phyloP scores from a whole-genome alignment of 805 yeast species.

The Candida awuae region DNA sequence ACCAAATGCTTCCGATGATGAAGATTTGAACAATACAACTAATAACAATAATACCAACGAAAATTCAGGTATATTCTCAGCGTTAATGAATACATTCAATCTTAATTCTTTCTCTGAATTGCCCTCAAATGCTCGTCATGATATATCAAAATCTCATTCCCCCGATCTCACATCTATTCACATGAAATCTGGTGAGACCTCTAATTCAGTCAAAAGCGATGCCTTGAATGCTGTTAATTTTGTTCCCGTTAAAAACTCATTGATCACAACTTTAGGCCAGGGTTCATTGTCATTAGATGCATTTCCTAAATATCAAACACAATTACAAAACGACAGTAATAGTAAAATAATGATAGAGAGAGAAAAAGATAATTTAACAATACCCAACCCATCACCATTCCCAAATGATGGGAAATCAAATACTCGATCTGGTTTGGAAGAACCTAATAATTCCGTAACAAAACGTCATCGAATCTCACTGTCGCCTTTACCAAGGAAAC shows the following conservation, averaged over 20 bases:
- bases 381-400: no score
- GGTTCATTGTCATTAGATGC: slow-evolving; percentile 37
- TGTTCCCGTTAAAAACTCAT: slow-evolving; percentile 39
- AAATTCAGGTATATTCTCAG: slow-evolving; percentile 21
- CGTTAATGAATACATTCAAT: slow-evolving; percentile 23
- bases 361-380: no score
- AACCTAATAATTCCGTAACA: neutral
- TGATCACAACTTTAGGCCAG: slow-evolving; percentile 40
- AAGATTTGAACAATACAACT: neutral
- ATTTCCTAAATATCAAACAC: slow-evolving; percentile 17
- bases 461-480: neutral
- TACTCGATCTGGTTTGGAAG: no score
- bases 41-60: neutral
- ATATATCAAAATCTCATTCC: slow-evolving; percentile 13
- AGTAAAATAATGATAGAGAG: neutral
- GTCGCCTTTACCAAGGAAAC: slow-evolving; percentile 6
- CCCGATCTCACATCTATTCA: no score
- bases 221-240: slow-evolving; percentile 33
- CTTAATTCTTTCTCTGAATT: slow-evolving; percentile 20
- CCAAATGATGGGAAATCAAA: no score
- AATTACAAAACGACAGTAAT: slow-evolving; percentile 1
- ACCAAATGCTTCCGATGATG: slow-evolving; percentile 5
- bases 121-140: neutral
- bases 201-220: slow-evolving; percentile 1
- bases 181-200: no score